Evolutionary conservation across 1,284 basidiomycete genomes (phyloP).

Genomic region (Boletus smithii): DNA sequence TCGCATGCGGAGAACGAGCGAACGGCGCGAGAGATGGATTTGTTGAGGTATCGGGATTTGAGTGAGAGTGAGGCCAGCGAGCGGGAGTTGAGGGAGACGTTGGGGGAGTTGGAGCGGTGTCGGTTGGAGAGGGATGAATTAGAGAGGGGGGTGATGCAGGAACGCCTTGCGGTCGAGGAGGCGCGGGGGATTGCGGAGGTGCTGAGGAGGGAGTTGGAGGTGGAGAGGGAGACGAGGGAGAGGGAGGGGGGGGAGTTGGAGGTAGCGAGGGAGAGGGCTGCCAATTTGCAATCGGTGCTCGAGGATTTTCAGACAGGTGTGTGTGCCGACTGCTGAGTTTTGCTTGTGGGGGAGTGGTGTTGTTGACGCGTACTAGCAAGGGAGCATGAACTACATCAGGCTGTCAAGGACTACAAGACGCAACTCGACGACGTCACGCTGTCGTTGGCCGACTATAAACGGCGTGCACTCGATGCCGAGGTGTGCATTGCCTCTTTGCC

Average conservation of each 20-base stretch:
- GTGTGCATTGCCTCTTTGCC: constrained; percentile 37
- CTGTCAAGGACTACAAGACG: constrained; percentile 77
- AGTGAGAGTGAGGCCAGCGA: constrained; percentile 77
- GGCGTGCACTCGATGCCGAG: constrained; percentile 84
- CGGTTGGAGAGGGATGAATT: constrained; percentile 86
- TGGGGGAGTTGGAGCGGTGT: constrained; percentile 81
- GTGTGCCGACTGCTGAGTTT: no score
- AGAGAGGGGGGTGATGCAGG: constrained; percentile 75
- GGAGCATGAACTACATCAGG: constrained; percentile 73
- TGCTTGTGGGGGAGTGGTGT: not conserved
- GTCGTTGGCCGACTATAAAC: constrained; percentile 81
- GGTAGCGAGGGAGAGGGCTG: constrained; percentile 71
- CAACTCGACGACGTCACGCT: constrained; percentile 70
- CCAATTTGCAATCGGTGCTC: constrained; percentile 88
- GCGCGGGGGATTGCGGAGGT: constrained; percentile 53
- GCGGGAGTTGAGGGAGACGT: constrained; percentile 73
- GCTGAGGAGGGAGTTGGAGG: constrained; percentile 64
- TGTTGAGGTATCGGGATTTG: constrained; percentile 57
- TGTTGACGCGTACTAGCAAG: constrained; percentile 40
- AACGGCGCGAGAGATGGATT: constrained; percentile 65
- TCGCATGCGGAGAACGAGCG: constrained; percentile 73
- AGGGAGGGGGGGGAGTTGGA: constrained; percentile 56
- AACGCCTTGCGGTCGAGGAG: constrained; percentile 71
- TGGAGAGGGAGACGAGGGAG: constrained; percentile 56
- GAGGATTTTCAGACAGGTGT: constrained; percentile 91